Base-by-base conservation (phyloP, 2,329 filamentous ascomycete species). In the Colletotrichum tofieldiae region DNA sequence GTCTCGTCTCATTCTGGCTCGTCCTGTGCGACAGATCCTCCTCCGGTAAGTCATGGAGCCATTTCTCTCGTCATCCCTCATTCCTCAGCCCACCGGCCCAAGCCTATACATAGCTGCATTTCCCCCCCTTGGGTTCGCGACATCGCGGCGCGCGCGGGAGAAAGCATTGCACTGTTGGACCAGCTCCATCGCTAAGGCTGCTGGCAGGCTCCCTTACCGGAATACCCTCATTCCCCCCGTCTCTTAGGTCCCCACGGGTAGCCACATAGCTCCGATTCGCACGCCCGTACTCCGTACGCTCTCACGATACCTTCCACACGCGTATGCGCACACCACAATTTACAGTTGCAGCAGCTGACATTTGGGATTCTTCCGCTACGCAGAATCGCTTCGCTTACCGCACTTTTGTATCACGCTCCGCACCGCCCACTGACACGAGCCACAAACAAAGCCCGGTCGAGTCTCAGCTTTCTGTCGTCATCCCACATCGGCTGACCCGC, bases 401-500 rank as follows among this genome's bases (percentile, higher is more conserved):
- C 43, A 23, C 18, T 35, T 41, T 69, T 59, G 65, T 49, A 54
- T 51, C 39, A 65, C 65, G 39, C 59, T 70, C 59, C 65, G 70
- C 70, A 55, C 39, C 59, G 45, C 59, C 59, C 60, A 71, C 61
- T 73, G 67, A 73, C 67, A 66, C 66, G 58, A 73, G 67, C 71
- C 71, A 67, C 67, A 73, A 66, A 56, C 56, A 73, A 67, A 73
- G 71, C 67, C 61, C 26, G 49, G 26, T 49, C 71, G 67, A 73
- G 56, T 71, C 71, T 71, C 61, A 67, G 61, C 71, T 67, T 26
- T n/a, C 71, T 71, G 55, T 67, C 71, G 71, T 71, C 67, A 73
- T 73, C 67, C 65, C 70, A 62, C 67, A 63, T 71, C 71, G 58
- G 67, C 61, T 67, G 67, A 71, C 71, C 67, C 71, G 62, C 67